A percentile compares a stretch with the other conserved stretches of the same genome.
Conservation (phyloP, 2,329 filamentous ascomycete genomes). For the Phialocephala sp. region DNA sequence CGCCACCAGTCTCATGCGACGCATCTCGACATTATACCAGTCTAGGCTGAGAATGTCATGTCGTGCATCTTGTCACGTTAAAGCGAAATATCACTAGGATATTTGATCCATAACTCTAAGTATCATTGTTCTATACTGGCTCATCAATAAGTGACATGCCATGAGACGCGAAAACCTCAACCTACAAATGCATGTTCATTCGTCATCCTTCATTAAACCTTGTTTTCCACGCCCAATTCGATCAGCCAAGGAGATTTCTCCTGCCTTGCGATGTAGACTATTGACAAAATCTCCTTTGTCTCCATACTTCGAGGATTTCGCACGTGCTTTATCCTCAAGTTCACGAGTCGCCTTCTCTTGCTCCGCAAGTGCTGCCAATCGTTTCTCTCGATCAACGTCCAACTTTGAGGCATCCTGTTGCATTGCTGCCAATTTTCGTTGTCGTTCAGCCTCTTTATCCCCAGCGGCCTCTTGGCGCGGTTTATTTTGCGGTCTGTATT, state of each 20-base stretch:
- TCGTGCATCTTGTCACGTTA: too few species aligned
- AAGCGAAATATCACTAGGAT: too few species aligned
- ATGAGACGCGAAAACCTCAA: not conserved
- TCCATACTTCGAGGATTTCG: conserved; percentile 63
- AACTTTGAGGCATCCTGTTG: conserved; percentile 72
- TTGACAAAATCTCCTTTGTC: conserved; percentile 70
- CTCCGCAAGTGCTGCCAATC: conserved; percentile 69
- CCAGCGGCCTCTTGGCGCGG: conserved; percentile 30
- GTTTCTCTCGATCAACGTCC: conserved; percentile 70
- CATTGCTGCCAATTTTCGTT: conserved; percentile 74
- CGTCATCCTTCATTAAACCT: conserved; percentile 53
- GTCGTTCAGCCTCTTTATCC: conserved; percentile 60
- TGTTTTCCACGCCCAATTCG: conserved; percentile 56
- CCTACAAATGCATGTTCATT: conserved; percentile 21
- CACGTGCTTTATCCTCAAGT: conserved; percentile 68
- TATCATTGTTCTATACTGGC: too few species aligned
- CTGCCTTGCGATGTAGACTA: conserved; percentile 64
- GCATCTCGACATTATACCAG: too few species aligned
- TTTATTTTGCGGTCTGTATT: conserved; percentile 30
- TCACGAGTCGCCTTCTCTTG: conserved; percentile 68
- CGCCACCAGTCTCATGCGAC: too few species aligned
- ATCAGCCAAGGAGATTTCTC: conserved; percentile 57
- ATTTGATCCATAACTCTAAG: too few species aligned
- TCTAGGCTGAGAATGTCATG: too few species aligned
- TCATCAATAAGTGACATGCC: too few species aligned